Evolutionary conservation across 371 early-diverging fungal species (phyloP), one percentile per base, ranked within the genome.

Genomic region (Phascolomyces articulosus): DNA sequence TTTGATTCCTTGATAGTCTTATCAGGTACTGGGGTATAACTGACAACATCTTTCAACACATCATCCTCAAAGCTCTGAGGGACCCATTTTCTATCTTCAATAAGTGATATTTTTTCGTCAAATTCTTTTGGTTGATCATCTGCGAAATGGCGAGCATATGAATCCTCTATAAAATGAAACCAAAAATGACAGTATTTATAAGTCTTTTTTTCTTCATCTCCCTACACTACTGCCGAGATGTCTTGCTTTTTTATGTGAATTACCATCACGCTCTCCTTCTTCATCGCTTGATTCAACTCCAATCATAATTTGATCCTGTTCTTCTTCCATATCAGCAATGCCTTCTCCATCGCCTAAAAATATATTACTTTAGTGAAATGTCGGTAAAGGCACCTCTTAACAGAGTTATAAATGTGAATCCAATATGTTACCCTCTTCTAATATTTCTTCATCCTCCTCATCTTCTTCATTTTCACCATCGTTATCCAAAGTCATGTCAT

Each of bases 31-130:
- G 77, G 62, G 4, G 73, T 75, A 11, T 79, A 77, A 23, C 64
- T 66, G 15, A 78, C 73, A 0, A 85, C 81, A 3, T 82, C 77
- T 24, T 78, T 70, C 59, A 87, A 63, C 11, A 72, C 60, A 9
- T 81, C 77, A 51, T 84, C 83, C 26, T 85, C 74, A 38, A 78
- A 78, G 9, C 65, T 57, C 26, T 79, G 60, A 15, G 78, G 41
- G 23, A 58, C 60, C 73, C 84, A 76, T 54, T 83, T 76, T 61
- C 82, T 82, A 58, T 87, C 78, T 24, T 85, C 84, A 54, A 83
- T 66, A 16, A 66, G 62, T 0, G 84, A 72, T 24, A 88, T 78
- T 44, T 72, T 73, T 60, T 75, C 71, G 55, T 82, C 79, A 34
- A 85, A 72, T n/a, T 67, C 55, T 18, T 60, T 71, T 0, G 80